These are phyloP conservation scores for Teunomyces pallodes DNA, from an alignment of 805 yeast species.

Conservation along the genomic window DNA sequence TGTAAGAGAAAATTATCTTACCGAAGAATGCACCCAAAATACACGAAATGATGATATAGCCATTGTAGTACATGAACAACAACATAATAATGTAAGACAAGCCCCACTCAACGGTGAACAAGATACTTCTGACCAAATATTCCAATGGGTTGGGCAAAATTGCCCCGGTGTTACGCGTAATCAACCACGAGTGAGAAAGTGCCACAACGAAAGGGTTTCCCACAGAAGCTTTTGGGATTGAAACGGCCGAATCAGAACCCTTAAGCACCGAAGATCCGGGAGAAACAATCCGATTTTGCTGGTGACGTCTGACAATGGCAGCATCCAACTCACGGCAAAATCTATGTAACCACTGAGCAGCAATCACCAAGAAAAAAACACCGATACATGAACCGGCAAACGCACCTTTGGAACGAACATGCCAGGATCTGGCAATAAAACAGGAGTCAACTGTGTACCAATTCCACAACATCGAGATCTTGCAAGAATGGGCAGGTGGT, in stretches of 20 bases:
- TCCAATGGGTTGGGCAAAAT: slow-evolving; percentile 44
- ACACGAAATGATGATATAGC: slow-evolving; percentile 62
- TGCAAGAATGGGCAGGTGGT: slow-evolving; percentile 17
- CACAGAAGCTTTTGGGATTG: neutral
- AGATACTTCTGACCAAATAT: slow-evolving; percentile 47
- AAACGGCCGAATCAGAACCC: neutral
- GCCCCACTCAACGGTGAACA: slow-evolving; percentile 62
- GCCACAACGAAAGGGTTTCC: slow-evolving; percentile 23
- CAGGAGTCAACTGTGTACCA: slow-evolving; percentile 70
- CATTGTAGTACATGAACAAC: slow-evolving; percentile 73
- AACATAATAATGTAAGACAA: slow-evolving; percentile 65
- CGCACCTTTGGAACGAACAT: slow-evolving; percentile 52
- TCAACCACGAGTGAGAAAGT: slow-evolving; percentile 34
- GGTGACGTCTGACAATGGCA: slow-evolving; percentile 27
- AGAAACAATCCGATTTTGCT: neutral
- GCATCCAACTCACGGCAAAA: slow-evolving; percentile 50
- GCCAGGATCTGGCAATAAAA: slow-evolving; percentile 65
- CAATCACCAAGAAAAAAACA: slow-evolving; percentile 56
- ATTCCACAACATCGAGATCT: slow-evolving; percentile 64
- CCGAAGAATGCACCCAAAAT: slow-evolving; percentile 62
- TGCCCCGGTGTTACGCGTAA: slow-evolving; percentile 17
- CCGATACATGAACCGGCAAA: slow-evolving; percentile 78
- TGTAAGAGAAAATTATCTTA: slow-evolving; percentile 48
- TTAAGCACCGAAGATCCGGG: neutral
- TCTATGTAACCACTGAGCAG: slow-evolving; percentile 57